Evolutionary conservation across 768 basidiomycete genomes (phyloP).

Genomic region (Macrolepiota albuminosa): DNA sequence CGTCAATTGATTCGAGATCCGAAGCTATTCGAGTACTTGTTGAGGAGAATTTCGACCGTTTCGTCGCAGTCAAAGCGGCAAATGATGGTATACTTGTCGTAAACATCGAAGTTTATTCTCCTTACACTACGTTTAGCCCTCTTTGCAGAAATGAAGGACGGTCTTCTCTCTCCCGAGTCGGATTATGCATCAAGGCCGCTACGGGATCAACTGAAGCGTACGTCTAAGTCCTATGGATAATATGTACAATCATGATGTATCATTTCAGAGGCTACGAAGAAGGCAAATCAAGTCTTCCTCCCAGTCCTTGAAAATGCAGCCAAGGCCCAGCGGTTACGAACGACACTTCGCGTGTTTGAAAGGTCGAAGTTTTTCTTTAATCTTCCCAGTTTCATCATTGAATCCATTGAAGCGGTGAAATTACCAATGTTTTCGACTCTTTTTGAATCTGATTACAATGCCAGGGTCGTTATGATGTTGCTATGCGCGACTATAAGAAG

Average conservation of each 20-base stretch:
- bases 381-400: constrained; percentile 85
- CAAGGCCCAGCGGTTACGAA: constrained; percentile 89
- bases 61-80: constrained; percentile 94
- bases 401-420: constrained; percentile 83
- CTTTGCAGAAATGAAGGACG: constrained; percentile 90
- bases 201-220: constrained; percentile 82
- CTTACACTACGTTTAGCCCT: constrained; percentile 35
- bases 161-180: constrained; percentile 65
- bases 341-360: constrained; percentile 93
- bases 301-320: constrained; percentile 94
- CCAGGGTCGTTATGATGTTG: constrained; percentile 91
- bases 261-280: constrained; percentile 73
- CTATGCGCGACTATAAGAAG: constrained; percentile 95
- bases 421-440: not conserved
- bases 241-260: not conserved
- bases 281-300: constrained; percentile 93
- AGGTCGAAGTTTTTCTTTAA: constrained; percentile 98
- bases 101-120: not conserved
- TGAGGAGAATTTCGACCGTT: constrained; percentile 96
- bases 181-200: constrained; percentile 84
- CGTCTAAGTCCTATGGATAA: constrained; percentile 15
- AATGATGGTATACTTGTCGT: constrained; percentile 68
- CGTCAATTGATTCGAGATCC: constrained; percentile 84
- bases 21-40: constrained; percentile 94
- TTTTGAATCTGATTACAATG: not conserved